phyloP scores from a whole-genome alignment of 257 asterid genomes.

The Knoxia roxburghii region DNA sequence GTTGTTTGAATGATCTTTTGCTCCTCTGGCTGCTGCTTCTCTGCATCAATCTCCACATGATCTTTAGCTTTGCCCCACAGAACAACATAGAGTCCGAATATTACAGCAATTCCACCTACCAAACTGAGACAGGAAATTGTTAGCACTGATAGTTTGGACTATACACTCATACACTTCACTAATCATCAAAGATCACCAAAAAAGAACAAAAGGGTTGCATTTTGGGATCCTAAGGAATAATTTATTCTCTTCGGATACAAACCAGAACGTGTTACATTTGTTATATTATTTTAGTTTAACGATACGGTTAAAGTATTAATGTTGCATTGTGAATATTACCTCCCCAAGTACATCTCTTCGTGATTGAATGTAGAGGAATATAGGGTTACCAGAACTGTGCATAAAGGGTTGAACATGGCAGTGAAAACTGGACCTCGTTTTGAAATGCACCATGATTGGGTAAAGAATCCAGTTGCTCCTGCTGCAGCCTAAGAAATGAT shows the following conservation, averaged over 20 bases:
- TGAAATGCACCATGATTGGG: constrained; percentile 61
- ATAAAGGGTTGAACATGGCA: constrained; percentile 65
- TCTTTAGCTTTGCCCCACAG: constrained; percentile 75
- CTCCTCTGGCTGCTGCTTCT: constrained; percentile 17
- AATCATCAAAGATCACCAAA: too few species aligned
- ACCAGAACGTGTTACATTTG: too few species aligned
- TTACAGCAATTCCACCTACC: constrained; percentile 54
- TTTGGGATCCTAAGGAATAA: too few species aligned
- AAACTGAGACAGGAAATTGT: constrained; percentile 30
- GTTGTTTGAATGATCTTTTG: constrained; percentile 8
- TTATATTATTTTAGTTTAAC: too few species aligned
- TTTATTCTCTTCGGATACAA: too few species aligned
- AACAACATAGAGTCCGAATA: constrained; percentile 58
- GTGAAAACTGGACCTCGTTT: constrained; percentile 58
- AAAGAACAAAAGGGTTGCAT: too few species aligned
- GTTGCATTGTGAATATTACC: too few species aligned
- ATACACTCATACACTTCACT: too few species aligned
- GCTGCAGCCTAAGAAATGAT: constrained; percentile 24
- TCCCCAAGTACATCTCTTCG: constrained; percentile 64
- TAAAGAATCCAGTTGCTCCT: constrained; percentile 47
- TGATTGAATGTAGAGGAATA: constrained; percentile 49
- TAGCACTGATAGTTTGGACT: background rate
- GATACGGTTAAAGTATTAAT: too few species aligned
- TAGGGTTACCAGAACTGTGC: constrained; percentile 43
- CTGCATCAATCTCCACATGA: constrained; percentile 16